Base-by-base conservation (phyloP, 2,329 filamentous ascomycete species). In the Chaetomium strumarium region DNA sequence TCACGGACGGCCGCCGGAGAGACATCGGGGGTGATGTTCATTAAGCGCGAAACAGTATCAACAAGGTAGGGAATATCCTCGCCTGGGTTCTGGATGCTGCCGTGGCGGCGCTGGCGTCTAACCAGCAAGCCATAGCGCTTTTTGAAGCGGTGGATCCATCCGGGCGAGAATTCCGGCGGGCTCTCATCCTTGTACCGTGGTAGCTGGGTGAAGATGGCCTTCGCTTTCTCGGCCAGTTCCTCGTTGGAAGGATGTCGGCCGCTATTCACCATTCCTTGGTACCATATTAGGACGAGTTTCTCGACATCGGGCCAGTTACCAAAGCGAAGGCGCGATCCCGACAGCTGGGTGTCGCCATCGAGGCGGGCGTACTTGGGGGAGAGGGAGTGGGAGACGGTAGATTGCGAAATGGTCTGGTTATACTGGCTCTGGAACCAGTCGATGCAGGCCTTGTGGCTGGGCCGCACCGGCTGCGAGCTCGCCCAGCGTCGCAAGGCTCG, bases 61-160 rank as follows among this genome's bases (percentile, higher is more conserved):
- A 79, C 73, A 3, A 85, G 71, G 64, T 84, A 85, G 41, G 72
- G 71, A 31, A 85, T 74, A 60, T 83, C 79, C 49, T 79, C 75
- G 40, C 76, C 76, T 0, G 73, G 71, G 58, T 78, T 76, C 16
- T 70, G 70, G 1, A 70, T 71, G 46, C 74, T 74, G 17, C 73
- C 73, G 58, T 76, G 75, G 0, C 78, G 74, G 17, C 79, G 75
- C 60, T 81, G 78, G 47, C 79, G 76, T 34, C 79, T 66, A 43
- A 82, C 75, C 16, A 83, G 69, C 14, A 83, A 70, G 0, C 79
- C 79, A 54, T 83, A 83, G 11, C 80, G 74, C 64, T 82, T 83
- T 68, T 83, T 83, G 68, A 83, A 83, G 34, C 80, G 74, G 60
- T 83, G 80, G 53, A 83, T 83, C 80, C 80, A 83, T 38, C 80